Evolutionary conservation across 1,284 basidiomycete species (phyloP), one percentile per base, ranked within the genome.

Genomic region (Apiotrichum gracile): DNA sequence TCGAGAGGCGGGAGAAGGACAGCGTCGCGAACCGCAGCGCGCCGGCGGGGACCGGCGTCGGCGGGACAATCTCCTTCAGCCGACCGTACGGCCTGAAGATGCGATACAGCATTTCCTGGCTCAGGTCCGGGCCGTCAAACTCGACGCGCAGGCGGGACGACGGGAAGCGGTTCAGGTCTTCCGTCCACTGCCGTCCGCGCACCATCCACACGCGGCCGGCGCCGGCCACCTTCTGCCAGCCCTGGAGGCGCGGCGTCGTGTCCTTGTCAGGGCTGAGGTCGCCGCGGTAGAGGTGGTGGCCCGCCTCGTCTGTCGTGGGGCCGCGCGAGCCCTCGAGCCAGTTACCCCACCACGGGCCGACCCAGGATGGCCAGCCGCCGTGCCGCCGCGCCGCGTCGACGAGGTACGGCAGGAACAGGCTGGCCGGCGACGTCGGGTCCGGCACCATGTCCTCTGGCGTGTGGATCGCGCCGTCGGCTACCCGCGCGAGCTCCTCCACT

Each of bases 161-260:
- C 0, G 89, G 84, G 69, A 84, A 93, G 44, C 88, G 80, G 61
- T 85, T 79, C 82, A 94, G 84, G 64, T 96, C 92, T 86, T 92
- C 90, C 58, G 80, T 79, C 88, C 89, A 93, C 7, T 91, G 89
- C 12, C 77, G 78, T 0, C 90, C 90, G 68, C 82, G 83, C 27
- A 93, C 90, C 17, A 87, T 70, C 89, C 89, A 92, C 12, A 86
- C 73, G 55, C 79, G 78, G 1, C 85, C 84, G 27, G 76, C 70
- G 5, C 73, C 86, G 0, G 64, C 67, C 27, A 60, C 56, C 19
- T 61, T 27, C 53, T 59, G 54, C 57, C 57, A 59, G 10, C 57
- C 57, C 3, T 52, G 51, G 17, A 59, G 51, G 31, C 49, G 37
- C 9, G 46, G 51, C n/a, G 47, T n/a, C n/a, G n/a, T n/a, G n/a